phyloP scores from a whole-genome alignment of 176 grass and related monocot genomes.

The Aegilops speltoides region DNA sequence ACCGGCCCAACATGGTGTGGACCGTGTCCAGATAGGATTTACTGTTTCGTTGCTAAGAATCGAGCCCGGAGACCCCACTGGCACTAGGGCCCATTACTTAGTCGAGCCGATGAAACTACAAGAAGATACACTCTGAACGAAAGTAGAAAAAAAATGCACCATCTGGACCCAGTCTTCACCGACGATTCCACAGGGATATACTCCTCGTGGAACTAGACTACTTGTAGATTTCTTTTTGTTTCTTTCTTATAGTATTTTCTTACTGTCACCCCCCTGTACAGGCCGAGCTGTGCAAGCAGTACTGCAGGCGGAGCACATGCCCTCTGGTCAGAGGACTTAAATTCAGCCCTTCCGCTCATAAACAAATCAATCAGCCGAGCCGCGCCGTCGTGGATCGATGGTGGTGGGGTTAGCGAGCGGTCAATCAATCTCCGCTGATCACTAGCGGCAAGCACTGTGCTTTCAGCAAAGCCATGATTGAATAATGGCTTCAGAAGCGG shows the following conservation, averaged over 20 bases:
- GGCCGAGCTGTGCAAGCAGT: neutral
- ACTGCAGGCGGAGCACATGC: neutral
- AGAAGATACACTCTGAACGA: neutral
- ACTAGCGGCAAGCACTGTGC: neutral
- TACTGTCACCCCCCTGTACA: conserved; percentile 1
- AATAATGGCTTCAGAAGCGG: neutral
- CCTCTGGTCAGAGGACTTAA: neutral
- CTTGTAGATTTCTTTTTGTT: neutral
- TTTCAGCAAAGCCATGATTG: conserved; percentile 19
- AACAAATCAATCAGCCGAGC: neutral
- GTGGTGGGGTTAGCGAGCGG: neutral
- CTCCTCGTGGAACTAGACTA: neutral
- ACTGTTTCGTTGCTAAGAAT: neutral
- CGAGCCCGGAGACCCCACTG: neutral
- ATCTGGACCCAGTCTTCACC: neutral
- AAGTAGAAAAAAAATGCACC: neutral
- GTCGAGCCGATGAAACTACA: neutral
- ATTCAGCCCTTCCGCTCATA: neutral
- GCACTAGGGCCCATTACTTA: neutral
- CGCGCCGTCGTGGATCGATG: neutral
- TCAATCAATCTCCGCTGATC: conserved; percentile 11
- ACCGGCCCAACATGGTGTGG: neutral
- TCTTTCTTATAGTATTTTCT: neutral
- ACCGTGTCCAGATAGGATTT: neutral
- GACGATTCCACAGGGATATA: conserved; percentile 1